Conservation (phyloP, 1,139 yeast species). For the Torulaspora globosa region DNA sequence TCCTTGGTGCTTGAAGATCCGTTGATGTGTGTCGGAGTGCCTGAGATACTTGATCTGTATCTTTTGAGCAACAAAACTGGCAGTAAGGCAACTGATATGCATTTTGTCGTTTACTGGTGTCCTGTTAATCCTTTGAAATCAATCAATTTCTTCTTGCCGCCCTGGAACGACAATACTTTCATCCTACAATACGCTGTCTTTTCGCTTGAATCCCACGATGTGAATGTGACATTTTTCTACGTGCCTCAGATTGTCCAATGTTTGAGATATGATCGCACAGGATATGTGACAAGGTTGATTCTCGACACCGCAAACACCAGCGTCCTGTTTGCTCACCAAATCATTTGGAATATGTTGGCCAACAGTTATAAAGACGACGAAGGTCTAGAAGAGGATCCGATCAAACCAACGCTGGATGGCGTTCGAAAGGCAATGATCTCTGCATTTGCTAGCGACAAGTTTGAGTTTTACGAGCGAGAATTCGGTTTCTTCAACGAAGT, state of each 20-base stretch:
- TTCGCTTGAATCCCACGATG: slow-evolving; percentile 83
- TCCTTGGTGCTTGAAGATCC: slow-evolving; percentile 55
- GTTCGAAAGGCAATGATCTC: slow-evolving; percentile 65
- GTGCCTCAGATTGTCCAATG: slow-evolving; percentile 97
- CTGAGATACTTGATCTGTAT: slow-evolving; percentile 62
- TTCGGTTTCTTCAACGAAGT: slow-evolving; percentile 88
- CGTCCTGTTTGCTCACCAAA: slow-evolving; percentile 92
- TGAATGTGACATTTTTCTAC: slow-evolving; percentile 85
- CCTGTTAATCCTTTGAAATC: slow-evolving; percentile 82
- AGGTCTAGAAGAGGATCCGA: slow-evolving; percentile 67
- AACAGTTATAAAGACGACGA: slow-evolving; percentile 90
- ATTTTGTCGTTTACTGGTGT: slow-evolving; percentile 60
- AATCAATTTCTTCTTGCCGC: slow-evolving; percentile 78
- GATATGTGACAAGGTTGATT: slow-evolving; percentile 84
- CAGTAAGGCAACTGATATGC: slow-evolving; percentile 25
- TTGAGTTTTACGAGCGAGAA: slow-evolving; percentile 70
- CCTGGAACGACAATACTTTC: slow-evolving; percentile 61
- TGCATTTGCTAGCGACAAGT: slow-evolving; percentile 58
- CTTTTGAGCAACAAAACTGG: slow-evolving; percentile 40
- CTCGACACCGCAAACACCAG: slow-evolving; percentile 89
- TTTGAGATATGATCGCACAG: slow-evolving; percentile 73
- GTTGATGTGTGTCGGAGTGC: slow-evolving; percentile 53
- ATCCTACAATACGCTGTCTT: slow-evolving; percentile 86
- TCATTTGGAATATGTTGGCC: slow-evolving; percentile 97
- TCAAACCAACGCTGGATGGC: slow-evolving; percentile 78